Percentiles rank a stretch among this genome's conserved stretches.
Evolutionary conservation across 2,329 filamentous ascomycete genomes (phyloP).

Genomic region (Colletotrichum plurivorum): DNA sequence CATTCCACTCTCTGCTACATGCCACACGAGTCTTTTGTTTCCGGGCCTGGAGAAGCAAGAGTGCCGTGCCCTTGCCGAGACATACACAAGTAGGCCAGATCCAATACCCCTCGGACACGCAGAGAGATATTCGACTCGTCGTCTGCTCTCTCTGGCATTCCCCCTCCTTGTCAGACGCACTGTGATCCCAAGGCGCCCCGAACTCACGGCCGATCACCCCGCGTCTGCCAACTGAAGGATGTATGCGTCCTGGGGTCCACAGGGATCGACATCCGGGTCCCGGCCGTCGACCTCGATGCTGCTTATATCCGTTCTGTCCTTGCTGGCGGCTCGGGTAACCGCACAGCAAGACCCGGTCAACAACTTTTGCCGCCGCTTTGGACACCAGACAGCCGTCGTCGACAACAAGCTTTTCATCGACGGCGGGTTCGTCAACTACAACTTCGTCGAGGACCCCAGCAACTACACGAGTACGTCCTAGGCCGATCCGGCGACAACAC

Average conservation of each 20-base stretch:
- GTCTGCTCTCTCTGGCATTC: neutral
- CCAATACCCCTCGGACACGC: neutral
- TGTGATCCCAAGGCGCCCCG: neutral
- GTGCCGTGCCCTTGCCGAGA: conserved; percentile 6
- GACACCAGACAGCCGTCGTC: conserved; percentile 73
- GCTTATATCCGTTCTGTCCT: conserved; percentile 12
- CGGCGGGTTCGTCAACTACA: conserved; percentile 71
- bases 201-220: conserved; percentile 8
- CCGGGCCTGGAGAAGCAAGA: conserved; percentile 5
- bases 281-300: conserved; percentile 1
- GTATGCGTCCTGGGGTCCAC: conserved; percentile 5
- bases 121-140: neutral
- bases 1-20: conserved; percentile 20
- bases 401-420: conserved; percentile 74
- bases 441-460: conserved; percentile 47
- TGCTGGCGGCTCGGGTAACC: conserved; percentile 16
- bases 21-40: conserved; percentile 17
- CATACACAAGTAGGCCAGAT: neutral
- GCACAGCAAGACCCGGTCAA: conserved; percentile 65
- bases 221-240: neutral
- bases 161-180: neutral
- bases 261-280: conserved; percentile 7
- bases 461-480: conserved; percentile 70
- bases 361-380: conserved; percentile 68
- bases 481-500: neutral